A percentile compares a stretch with the other conserved stretches of the same genome.
Evolutionary conservation across 1,284 basidiomycete genomes (phyloP).

Genomic region (Irpex sp.): DNA sequence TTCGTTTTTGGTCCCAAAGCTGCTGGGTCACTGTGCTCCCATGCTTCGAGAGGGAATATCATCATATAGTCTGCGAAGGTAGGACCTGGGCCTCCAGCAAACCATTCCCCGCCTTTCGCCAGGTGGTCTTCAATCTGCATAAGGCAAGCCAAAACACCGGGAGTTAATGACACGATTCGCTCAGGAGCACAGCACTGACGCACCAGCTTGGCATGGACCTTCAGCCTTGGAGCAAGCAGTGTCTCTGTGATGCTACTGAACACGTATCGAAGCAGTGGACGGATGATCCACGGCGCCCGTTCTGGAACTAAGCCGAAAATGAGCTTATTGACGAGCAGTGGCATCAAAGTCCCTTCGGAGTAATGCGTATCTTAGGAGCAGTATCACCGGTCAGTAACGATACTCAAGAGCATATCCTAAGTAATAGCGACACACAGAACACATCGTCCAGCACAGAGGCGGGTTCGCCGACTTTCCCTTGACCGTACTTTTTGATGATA

Average conservation of each 20-base stretch:
- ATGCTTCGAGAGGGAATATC: constrained; percentile 31
- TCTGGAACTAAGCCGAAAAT: constrained; percentile 28
- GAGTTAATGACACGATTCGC: background rate
- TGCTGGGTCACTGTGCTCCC: constrained; percentile 13
- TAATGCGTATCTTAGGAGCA: constrained; percentile 31
- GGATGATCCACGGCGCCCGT: constrained; percentile 28
- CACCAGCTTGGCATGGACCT: constrained; percentile 23
- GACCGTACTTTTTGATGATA: constrained; percentile 38
- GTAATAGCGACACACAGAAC: constrained; percentile 25
- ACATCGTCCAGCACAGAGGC: constrained; percentile 37
- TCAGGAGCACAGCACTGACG: constrained; percentile 4
- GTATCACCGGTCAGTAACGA: background rate
- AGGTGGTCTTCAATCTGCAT: constrained; percentile 25
- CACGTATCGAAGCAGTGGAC: constrained; percentile 25
- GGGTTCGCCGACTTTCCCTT: constrained; percentile 32
- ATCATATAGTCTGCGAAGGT: constrained; percentile 39
- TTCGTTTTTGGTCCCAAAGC: constrained; percentile 24
- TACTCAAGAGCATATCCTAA: background rate
- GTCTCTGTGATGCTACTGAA: constrained; percentile 18
- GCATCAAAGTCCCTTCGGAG: constrained; percentile 38
- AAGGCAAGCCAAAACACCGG: background rate
- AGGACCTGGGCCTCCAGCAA: constrained; percentile 35
- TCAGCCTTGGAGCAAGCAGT: constrained; percentile 23
- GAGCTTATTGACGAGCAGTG: constrained; percentile 29
- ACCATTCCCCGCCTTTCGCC: constrained; percentile 27